A percentile compares a stretch with the other conserved stretches of the same genome.
These are phyloP conservation scores for Somion occarium DNA, from an alignment of 1,284 basidiomycete species.

Conservation along the genomic window DNA sequence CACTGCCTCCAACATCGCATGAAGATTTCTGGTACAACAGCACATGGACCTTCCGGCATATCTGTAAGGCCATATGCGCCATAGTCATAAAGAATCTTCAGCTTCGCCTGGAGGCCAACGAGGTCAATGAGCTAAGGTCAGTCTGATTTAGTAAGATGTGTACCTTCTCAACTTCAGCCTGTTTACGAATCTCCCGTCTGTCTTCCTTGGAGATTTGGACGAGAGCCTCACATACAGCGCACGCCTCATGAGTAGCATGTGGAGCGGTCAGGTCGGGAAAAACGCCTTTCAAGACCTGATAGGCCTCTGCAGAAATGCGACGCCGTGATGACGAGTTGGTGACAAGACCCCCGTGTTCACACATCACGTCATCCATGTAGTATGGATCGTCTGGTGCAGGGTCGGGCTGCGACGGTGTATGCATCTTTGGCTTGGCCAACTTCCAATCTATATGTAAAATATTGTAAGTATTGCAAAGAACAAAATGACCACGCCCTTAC, in stretches of 20 bases:
- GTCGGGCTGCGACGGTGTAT: conserved; percentile 47
- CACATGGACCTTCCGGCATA: conserved; percentile 45
- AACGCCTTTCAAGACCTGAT: conserved; percentile 44
- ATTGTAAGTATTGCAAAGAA: neutral
- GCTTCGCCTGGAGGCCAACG: conserved; percentile 39
- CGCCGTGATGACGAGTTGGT: conserved; percentile 50
- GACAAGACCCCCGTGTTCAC: conserved; percentile 61
- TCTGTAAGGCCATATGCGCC: conserved; percentile 41
- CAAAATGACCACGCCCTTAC: conserved; percentile 29
- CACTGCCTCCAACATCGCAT: conserved; percentile 64
- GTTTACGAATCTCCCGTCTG: conserved; percentile 51
- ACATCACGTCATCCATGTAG: conserved; percentile 55
- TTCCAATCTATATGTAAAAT: conserved; percentile 80
- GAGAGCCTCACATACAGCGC: conserved; percentile 52
- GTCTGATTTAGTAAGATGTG: neutral
- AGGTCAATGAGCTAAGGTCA: conserved; percentile 9
- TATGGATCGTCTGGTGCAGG: conserved; percentile 57
- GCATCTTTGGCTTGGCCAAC: conserved; percentile 69
- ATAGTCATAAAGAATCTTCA: conserved; percentile 58
- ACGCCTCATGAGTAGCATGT: conserved; percentile 45
- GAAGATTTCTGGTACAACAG: conserved; percentile 57
- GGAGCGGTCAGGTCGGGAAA: conserved; percentile 65
- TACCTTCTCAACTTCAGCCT: conserved; percentile 74
- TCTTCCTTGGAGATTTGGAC: conserved; percentile 54
- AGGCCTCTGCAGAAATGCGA: conserved; percentile 61